Base-by-base conservation (phyloP, 2,329 filamentous ascomycete genomes). In the Colletotrichum filicis region DNA sequence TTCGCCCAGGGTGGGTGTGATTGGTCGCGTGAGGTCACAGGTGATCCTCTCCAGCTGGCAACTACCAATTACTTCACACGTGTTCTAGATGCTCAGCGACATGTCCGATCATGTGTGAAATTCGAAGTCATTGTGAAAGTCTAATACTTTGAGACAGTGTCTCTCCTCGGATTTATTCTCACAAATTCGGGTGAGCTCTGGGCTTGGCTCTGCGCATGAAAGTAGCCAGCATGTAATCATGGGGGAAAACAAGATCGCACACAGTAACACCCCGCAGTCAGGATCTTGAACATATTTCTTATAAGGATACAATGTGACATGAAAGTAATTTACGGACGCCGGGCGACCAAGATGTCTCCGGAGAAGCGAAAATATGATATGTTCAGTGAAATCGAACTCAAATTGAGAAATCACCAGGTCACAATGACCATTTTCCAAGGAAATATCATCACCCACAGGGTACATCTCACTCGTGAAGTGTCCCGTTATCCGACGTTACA, bases 1-100 rank as follows among this genome's bases (percentile, higher is more conserved):
- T 19, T 57, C 9, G 19, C 28, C 49, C 16, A 58, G 26, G 56
- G 12, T 57, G 30, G 3, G 19, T 53, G 65, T 68, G 57, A 72
- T 72, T 68, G 69, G 65, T 52, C 42, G 52, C 28, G 22, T 71
- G 35, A 49, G 42, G 42, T n/a, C 24, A 22, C n/a, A 26, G 11
- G 35, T 11, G 16, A 19, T 49, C 42, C 42, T n/a, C 42, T 49
- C 42, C 35, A 28, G 22, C 11, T 22, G 19, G 24, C 16, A 26
- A 22, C 49, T 65, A 22, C 35, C 35, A 42, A 35, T 14, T 42
- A 11, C 58, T 46, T 46, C 35, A 28, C 26, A 32, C 52, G 4
- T 35, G 5, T 63, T 26, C 42, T 14, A 32, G 28, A 53, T 22
- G 22, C 26, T 35, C 42, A 22, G 28, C 19, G 5, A 52, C 24